Evolutionary conservation across 108 stramenopile species (phyloP), one percentile per base, ranked within the genome.

Genomic region (Nitzschia palea): DNA sequence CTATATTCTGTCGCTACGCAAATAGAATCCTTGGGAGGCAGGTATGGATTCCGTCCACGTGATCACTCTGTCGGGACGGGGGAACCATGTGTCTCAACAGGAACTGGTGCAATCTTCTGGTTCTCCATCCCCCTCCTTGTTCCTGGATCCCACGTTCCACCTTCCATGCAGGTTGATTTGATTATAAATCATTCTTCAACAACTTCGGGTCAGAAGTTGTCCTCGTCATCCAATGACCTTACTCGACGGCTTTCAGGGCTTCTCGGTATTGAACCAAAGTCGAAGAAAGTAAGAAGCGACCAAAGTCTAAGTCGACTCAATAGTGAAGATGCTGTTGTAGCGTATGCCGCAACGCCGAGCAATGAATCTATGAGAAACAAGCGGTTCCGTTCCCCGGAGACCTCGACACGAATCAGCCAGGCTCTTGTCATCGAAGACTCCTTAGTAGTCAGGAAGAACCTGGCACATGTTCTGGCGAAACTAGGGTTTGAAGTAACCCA

Each of bases 371-470:
- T 48, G 47, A 48, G n/a, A 48, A 48, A 48, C 47, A 48, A 47
- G 47, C 45, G 45, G 29, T 47, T 48, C 23, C 28, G 42, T 20
- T 15, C 2, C 9, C 25, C 20, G 6, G 45, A 43, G 23, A 32
- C 45, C 12, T 23, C 52, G 40, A 32, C 14, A 34, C 71, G 71
- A 34, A n/a, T 44, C 25, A 80, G 69, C 18, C 51, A 71, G 17
- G 84, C 84, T 18, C 52, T 85, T 0, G 68, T 82, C 3, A 71
- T 88, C 54, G 87, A 88, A 54, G 87, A 88, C 37, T 85, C 83
- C 0, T n/a, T 83, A 51, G 73, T 79, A 8, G 84, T 87, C 40
- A 64, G 87, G 43, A 85, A 88, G 73, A 67, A 62, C 2, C 28
- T 88, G 34, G 65, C 73, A 22, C 68, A 72, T 33, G 80, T 79